A percentile compares a stretch with the other conserved stretches of the same genome.
These are phyloP conservation scores for Cyberlindnera amylophila DNA, from an alignment of 805 yeast genomes.

Conservation along the genomic window DNA sequence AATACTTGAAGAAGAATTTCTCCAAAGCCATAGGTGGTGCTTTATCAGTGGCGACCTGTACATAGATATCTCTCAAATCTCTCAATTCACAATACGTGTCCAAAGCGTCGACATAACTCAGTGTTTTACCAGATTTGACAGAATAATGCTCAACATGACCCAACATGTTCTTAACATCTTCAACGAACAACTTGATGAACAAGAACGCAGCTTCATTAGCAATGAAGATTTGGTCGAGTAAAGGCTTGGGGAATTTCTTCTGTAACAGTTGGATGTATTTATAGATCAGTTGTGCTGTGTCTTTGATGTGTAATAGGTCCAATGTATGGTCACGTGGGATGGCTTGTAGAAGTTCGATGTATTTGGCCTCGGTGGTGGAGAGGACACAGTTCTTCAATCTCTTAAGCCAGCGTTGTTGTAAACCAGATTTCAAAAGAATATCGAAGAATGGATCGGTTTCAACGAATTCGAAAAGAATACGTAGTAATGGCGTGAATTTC, in stretches of 20 bases:
- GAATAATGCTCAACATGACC: constrained; percentile 43
- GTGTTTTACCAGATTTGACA: constrained; percentile 27
- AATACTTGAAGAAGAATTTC: constrained; percentile 45
- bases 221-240: constrained; percentile 56
- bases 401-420: constrained; percentile 42
- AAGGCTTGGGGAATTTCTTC: constrained; percentile 54
- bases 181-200: constrained; percentile 48
- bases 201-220: constrained; percentile 45
- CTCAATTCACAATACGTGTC: constrained; percentile 50
- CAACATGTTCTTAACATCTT: constrained; percentile 50
- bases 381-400: constrained; percentile 34
- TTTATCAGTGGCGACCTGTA: constrained; percentile 40
- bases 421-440: constrained; percentile 32
- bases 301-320: constrained; percentile 50
- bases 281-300: constrained; percentile 52
- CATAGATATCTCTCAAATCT: constrained; percentile 49
- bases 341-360: constrained; percentile 38
- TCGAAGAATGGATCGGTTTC: constrained; percentile 43
- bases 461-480: constrained; percentile 46
- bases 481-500: constrained; percentile 50
- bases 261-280: constrained; percentile 48
- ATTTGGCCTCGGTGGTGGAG: constrained; percentile 40
- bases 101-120: constrained; percentile 50
- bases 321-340: constrained; percentile 61
- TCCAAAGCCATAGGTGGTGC: constrained; percentile 56